Base-by-base conservation (phyloP, 2,329 filamentous ascomycete species). In the Keithomyces neogunnii region DNA sequence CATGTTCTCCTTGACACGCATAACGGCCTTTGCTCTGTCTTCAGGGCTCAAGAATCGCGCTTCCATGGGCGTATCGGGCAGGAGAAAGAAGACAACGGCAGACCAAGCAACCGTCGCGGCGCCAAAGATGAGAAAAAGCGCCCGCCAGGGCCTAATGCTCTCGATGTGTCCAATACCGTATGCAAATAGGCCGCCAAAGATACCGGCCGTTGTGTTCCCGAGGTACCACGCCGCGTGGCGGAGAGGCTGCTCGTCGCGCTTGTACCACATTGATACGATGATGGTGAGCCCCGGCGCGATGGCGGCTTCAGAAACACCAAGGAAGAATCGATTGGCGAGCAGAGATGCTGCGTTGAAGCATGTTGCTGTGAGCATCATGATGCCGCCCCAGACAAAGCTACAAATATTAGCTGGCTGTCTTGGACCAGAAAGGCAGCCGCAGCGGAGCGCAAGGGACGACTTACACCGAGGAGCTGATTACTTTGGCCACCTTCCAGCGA, bases 281-380 rank as follows among this genome's bases (percentile, higher is more conserved):
- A 67, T 55, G 4, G 59, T 55, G 2, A 67, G 56, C 4, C 63
- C 64, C 0, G 65, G 64, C 0, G 60, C 60, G 26, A 68, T 58
- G 7, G 60, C 58, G 0, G 66, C 58, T 48, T 69, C 66, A n/a
- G 55, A 47, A 3, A 64, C 57, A 1, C 66, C 66, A 0, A 69
- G 57, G 48, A 67, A 64, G 55, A 66, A 67, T 3, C 66, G 61
- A 33, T 61, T 57, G 1, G 62, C 61, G 10, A 68, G 53, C 4
- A 69, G 55, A 9, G 63, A 60, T 0, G 50, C 53, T 5, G 53
- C 45, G 46, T 68, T 69, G 29, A 59, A 57, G 33, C 62, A 68
- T 1, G 64, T 65, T 0, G 73, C 72, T 1, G 72, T 73, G 13
- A 69, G 63, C 63, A 74, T 71, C 42, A 76, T 60, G n/a, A 75